Base-by-base conservation (phyloP, 2,329 filamentous ascomycete species). In the Coniochaeta prunicola region DNA sequence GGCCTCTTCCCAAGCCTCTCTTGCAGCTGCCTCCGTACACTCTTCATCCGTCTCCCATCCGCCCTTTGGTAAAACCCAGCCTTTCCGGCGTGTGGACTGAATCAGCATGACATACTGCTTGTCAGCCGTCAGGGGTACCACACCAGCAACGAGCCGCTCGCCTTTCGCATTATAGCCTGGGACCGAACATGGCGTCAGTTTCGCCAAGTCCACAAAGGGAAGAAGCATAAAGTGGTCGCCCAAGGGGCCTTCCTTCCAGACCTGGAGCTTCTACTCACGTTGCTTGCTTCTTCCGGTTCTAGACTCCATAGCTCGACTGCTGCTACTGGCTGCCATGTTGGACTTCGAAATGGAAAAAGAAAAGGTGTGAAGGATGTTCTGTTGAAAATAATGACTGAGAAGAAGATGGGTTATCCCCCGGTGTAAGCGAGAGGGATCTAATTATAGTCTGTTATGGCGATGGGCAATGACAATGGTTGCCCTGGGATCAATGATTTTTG, bases 1-100 rank as follows among this genome's bases (percentile, higher is more conserved):
- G 45, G 92, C 94, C 77, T 97, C 94, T 77, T 97, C 94, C 94
- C 94, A 97, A 61, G 94, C 94, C 75, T 99, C 94, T 65, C 94
- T 80, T 80, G 88, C 75, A 59, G 94, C 94, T 59, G 94, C 90
- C 71, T 93, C 84, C 62, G 89, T 85, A 63, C 90, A 94, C 62
- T 87, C 84, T 76, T 99, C 94, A 74, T 99, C 94, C 34, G 86
- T 88, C 74, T 99, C 94, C 92, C 94, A 99, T 61, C 94, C 94
- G 70, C 94, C 94, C 74, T 99, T 99, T 61, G 94, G 94, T 60
- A 99, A 81, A 48, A 99, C 94, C 94, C 94, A 99, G 68, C 90
- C 91, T 73, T 91, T 91, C 68, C 92, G 88, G 64, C 91, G 85
- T 57, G 90, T 93, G 58, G 92, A 96, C 77, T 97, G 92, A 68